phyloP scores from a whole-genome alignment of 2,329 filamentous ascomycete species.

The Epichloe sylvatica region DNA sequence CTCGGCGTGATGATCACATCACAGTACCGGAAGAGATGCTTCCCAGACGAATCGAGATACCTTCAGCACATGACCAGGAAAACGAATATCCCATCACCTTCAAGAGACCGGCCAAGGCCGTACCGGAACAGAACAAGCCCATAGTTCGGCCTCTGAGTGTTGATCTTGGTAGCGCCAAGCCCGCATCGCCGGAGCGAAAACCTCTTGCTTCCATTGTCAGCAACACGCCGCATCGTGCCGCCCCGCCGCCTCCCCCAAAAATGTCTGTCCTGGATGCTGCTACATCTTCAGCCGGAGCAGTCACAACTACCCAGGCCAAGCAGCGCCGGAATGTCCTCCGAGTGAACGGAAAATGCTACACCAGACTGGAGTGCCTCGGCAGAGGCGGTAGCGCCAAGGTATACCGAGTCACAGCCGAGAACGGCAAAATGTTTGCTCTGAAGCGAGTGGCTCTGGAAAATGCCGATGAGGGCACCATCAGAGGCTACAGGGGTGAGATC shows the following conservation, averaged over 20 bases:
- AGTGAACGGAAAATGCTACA: constrained; percentile 85
- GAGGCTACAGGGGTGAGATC: constrained; percentile 89
- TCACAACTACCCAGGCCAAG: constrained; percentile 55
- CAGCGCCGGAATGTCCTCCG: constrained; percentile 73
- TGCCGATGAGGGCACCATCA: constrained; percentile 69
- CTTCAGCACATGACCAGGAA: constrained; percentile 63
- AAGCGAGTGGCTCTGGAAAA: constrained; percentile 87
- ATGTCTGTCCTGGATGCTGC: constrained; percentile 94
- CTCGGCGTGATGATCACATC: constrained; percentile 11
- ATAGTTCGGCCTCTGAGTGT: constrained; percentile 35
- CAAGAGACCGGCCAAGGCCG: constrained; percentile 41
- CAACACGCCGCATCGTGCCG: constrained; percentile 64
- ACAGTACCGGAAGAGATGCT: constrained; percentile 8
- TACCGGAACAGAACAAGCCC: constrained; percentile 41
- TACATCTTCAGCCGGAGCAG: constrained; percentile 68
- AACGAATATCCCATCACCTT: constrained; percentile 64
- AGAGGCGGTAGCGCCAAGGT: constrained; percentile 89
- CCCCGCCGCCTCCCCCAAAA: constrained; percentile 81
- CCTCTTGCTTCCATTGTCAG: constrained; percentile 39
- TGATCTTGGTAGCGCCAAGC: constrained; percentile 24
- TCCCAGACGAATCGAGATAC: constrained; percentile 35
- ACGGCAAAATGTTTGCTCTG: constrained; percentile 85
- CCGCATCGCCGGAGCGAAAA: constrained; percentile 41
- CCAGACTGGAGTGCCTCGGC: constrained; percentile 77
- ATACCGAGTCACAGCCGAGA: constrained; percentile 93